Conservation (phyloP, 257 asterid species). For the Nicotiana attenuata region DNA sequence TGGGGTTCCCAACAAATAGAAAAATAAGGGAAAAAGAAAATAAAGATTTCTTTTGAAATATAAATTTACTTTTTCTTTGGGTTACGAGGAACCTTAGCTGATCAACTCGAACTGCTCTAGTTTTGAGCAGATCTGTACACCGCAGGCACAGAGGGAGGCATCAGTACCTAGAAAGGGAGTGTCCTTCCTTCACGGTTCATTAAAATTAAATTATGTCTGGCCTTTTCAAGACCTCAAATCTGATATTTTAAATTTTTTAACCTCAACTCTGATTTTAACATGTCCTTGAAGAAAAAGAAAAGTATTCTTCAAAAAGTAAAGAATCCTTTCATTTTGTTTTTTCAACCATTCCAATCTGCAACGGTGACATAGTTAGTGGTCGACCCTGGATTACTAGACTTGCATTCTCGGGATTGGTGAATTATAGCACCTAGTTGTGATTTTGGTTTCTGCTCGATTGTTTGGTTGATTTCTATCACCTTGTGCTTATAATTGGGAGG, state of each 20-base stretch:
- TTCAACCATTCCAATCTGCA: not conserved
- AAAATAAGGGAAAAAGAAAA: not conserved
- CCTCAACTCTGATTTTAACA: not conserved
- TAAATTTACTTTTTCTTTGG: not conserved
- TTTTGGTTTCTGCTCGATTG: not conserved
- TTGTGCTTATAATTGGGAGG: not conserved
- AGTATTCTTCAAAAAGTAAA: not conserved
- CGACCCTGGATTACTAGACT: not conserved
- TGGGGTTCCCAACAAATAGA: not conserved
- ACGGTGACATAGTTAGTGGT: not conserved
- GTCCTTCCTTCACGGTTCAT: not conserved
- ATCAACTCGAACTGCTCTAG: not conserved
- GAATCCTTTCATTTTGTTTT: not conserved
- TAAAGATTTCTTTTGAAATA: not conserved
- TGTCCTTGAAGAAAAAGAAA: not conserved
- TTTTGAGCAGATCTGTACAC: not conserved
- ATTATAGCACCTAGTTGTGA: not conserved
- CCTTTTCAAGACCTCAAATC: not conserved
- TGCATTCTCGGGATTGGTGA: not conserved
- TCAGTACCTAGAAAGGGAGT: not conserved
- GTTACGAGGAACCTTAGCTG: not conserved
- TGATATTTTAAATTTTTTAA: not conserved
- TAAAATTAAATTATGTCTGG: not conserved
- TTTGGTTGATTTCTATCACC: not conserved
- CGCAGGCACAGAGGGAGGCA: not conserved